These are phyloP conservation scores for Chlamydomonas sp. DNA, from an alignment of 139 green algal species.

Conservation along the genomic window DNA sequence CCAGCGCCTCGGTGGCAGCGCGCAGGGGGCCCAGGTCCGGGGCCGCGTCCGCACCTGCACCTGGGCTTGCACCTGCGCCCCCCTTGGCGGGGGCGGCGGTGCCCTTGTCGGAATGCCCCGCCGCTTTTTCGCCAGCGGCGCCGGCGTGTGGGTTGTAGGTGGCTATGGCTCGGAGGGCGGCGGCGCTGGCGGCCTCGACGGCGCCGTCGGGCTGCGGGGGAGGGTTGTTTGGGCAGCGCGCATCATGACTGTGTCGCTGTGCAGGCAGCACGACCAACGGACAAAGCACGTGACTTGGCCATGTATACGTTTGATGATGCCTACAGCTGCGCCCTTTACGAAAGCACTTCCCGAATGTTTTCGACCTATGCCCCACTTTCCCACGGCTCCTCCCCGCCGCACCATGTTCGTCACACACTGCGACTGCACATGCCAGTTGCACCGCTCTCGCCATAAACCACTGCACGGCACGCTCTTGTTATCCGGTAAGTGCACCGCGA, in stretches of 20 bases:
- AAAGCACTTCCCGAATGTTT: background rate
- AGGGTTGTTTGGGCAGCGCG: too few species aligned
- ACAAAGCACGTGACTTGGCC: background rate
- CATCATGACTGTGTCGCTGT: too few species aligned
- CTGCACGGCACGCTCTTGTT: too few species aligned
- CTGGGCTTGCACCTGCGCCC: background rate
- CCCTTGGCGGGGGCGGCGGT: background rate
- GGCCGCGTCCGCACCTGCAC: background rate
- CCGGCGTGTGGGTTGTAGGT: constrained; percentile 6
- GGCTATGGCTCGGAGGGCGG: background rate
- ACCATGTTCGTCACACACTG: too few species aligned
- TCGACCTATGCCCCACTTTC: background rate
- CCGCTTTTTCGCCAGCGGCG: background rate
- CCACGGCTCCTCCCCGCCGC: too few species aligned
- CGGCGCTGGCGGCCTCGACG: constrained; percentile 6
- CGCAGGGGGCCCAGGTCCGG: background rate
- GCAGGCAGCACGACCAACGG: too few species aligned
- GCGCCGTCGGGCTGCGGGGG: background rate
- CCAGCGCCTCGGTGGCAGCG: constrained; percentile 54
- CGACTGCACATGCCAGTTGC: too few species aligned
- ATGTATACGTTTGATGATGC: background rate
- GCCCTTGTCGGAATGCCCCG: background rate
- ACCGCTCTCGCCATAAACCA: too few species aligned
- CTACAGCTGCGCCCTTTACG: background rate
- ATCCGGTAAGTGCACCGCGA: too few species aligned